Conservation (phyloP, 805 yeast species). For the Zygosaccharomyces gambellarensis region DNA sequence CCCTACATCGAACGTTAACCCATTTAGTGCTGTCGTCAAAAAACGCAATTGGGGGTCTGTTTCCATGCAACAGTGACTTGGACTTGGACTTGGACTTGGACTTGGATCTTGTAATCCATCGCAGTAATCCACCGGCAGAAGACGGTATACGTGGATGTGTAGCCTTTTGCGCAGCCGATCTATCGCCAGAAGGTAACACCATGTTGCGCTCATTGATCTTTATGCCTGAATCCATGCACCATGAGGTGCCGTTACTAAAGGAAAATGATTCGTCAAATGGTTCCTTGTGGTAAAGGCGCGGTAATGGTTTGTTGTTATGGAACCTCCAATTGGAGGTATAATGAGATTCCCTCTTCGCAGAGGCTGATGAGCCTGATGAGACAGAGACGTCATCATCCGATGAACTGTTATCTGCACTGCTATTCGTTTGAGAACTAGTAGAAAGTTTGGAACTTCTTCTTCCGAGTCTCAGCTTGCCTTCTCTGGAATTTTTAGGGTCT, state of each 20-base stretch:
- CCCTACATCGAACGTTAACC: constrained; percentile 20
- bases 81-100: constrained; percentile 5
- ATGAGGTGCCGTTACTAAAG: constrained; percentile 16
- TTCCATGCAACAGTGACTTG: constrained; percentile 8
- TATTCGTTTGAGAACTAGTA: constrained; percentile 4
- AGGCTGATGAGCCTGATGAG: constrained; percentile 9
- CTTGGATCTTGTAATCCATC: constrained; percentile 22
- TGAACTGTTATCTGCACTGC: constrained; percentile 5
- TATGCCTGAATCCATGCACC: constrained; percentile 27
- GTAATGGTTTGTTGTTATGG: constrained; percentile 24
- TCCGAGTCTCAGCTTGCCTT: not conserved
- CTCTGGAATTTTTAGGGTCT: constrained; percentile 1
- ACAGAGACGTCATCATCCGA: constrained; percentile 8
- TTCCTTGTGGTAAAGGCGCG: constrained; percentile 24
- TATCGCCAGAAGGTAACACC: not conserved
- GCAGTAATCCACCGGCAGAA: constrained; percentile 10
- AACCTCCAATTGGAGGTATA: constrained; percentile 26
- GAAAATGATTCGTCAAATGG: constrained; percentile 20
- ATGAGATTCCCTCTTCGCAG: constrained; percentile 9
- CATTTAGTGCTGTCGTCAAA: constrained; percentile 21
- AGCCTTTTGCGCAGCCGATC: not conserved
- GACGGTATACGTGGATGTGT: not conserved
- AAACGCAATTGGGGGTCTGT: constrained; percentile 19
- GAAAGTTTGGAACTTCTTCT: constrained; percentile 9
- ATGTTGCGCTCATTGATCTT: constrained; percentile 11